phyloP scores from a whole-genome alignment of 176 grass and related monocot genomes.

The Eragrostis nindensis region DNA sequence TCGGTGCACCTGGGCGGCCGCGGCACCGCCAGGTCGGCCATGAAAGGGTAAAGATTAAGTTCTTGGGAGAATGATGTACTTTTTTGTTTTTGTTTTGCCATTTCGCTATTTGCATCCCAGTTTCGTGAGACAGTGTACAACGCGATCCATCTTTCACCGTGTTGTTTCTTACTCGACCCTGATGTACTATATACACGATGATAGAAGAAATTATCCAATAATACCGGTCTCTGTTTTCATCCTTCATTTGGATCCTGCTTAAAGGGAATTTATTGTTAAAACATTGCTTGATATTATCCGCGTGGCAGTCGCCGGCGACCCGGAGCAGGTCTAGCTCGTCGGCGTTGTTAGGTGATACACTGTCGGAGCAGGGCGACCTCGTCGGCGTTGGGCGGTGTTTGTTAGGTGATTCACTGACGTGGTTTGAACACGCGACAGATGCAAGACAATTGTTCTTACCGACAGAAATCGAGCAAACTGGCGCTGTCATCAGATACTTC shows the following conservation, averaged over 20 bases:
- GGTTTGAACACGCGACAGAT: background rate
- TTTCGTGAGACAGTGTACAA: constrained; percentile 22
- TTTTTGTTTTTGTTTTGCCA: background rate
- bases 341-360: no score
- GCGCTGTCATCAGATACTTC: background rate
- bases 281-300: background rate
- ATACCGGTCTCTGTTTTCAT: background rate
- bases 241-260: background rate
- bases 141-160: constrained; percentile 4
- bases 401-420: background rate
- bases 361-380: no score
- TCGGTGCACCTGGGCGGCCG: constrained; percentile 51
- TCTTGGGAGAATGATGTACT: background rate
- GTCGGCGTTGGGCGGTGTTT: background rate
- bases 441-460: background rate
- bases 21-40: constrained; percentile 30
- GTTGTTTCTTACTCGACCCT: background rate
- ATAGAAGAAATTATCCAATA: constrained; percentile 22
- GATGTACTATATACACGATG: background rate
- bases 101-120: background rate
- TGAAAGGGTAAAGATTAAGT: constrained; percentile 29
- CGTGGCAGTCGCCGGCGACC: background rate
- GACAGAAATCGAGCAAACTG: background rate
- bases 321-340: background rate
- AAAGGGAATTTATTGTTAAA: background rate